phyloP scores from a whole-genome alignment of 257 asterid species.

The Solanum sitiens region DNA sequence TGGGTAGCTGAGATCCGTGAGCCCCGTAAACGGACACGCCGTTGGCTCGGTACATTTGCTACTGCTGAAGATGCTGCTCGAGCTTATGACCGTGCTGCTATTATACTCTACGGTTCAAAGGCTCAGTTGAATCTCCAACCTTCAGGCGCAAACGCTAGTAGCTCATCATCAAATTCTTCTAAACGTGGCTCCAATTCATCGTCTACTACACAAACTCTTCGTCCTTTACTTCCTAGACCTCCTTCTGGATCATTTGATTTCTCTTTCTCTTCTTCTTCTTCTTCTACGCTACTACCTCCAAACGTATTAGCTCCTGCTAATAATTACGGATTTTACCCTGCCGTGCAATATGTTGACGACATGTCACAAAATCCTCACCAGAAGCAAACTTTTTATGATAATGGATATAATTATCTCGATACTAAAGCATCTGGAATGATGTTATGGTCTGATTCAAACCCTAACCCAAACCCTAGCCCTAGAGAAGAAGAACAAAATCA shows the following conservation, averaged over 20 bases:
- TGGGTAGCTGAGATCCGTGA: conserved; percentile 99
- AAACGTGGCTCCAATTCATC: conserved; percentile 18
- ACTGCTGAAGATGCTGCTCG: conserved; percentile 98
- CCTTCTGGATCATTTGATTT: conserved; percentile 58
- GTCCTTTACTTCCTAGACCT: conserved; percentile 79
- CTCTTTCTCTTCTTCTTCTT: not conserved
- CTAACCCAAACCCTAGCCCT: conserved; percentile 28
- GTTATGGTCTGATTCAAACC: conserved; percentile 17
- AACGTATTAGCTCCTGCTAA: not conserved
- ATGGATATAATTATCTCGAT: not conserved
- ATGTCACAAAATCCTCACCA: conserved; percentile 6
- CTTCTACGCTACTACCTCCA: not conserved
- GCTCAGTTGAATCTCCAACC: conserved; percentile 82
- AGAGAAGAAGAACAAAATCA: not conserved
- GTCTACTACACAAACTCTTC: conserved; percentile 48
- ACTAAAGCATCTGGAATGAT: not conserved
- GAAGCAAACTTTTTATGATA: not conserved
- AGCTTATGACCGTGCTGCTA: conserved; percentile 96
- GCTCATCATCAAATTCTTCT: conserved; percentile 12
- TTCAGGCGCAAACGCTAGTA: not conserved
- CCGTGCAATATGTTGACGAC: conserved; percentile 32
- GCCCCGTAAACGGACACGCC: conserved; percentile 58
- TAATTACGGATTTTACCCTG: conserved; percentile 34
- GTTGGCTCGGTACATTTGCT: conserved; percentile 88
- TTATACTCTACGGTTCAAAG: conserved; percentile 54